A percentile compares a stretch with the other conserved stretches of the same genome.
Evolutionary conservation across 176 grass and related monocot genomes (phyloP).

Genomic region (Canna indica): DNA sequence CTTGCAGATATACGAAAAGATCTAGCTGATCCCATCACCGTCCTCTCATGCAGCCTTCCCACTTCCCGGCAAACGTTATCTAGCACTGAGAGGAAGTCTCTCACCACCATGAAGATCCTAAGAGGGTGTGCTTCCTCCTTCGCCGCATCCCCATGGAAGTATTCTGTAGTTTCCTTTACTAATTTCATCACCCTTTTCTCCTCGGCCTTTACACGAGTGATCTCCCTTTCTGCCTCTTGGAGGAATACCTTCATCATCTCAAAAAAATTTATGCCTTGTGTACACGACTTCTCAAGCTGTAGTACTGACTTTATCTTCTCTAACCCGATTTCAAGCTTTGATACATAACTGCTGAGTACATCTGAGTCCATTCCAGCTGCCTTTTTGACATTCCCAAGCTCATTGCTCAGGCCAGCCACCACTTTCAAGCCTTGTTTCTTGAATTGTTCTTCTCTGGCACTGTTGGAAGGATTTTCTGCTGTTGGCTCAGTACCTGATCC

Average conservation of each 20-base stretch:
- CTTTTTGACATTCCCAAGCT: slow-evolving; percentile 85
- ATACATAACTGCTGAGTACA: slow-evolving; percentile 72
- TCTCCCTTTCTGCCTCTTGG: slow-evolving; percentile 59
- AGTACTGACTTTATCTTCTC: slow-evolving; percentile 69
- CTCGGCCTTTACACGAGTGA: slow-evolving; percentile 48
- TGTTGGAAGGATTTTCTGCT: slow-evolving; percentile 27
- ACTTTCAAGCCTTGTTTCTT: slow-evolving; percentile 81
- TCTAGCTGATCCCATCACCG: slow-evolving; percentile 54
- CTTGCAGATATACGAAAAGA: slow-evolving; percentile 65
- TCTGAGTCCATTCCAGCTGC: slow-evolving; percentile 93
- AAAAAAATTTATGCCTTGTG: slow-evolving; percentile 69
- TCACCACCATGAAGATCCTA: slow-evolving; percentile 97
- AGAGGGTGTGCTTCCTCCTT: slow-evolving; percentile 86
- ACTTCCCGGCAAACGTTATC: slow-evolving; percentile 97
- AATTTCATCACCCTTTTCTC: slow-evolving; percentile 48
- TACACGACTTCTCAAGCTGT: slow-evolving; percentile 64
- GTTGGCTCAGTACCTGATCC: slow-evolving; percentile 42
- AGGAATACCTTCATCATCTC: slow-evolving; percentile 68
- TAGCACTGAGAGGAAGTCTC: slow-evolving; percentile 74
- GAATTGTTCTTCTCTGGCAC: slow-evolving; percentile 66
- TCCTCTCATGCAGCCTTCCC: slow-evolving; percentile 74
- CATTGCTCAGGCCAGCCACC: slow-evolving; percentile 62
- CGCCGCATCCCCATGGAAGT: slow-evolving; percentile 65
- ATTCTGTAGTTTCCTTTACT: slow-evolving; percentile 84
- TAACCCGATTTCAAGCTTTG: slow-evolving; percentile 68